A percentile compares a stretch with the other conserved stretches of the same genome.
These are phyloP conservation scores for Colletotrichum shisoi DNA, from an alignment of 2,329 filamentous ascomycete species.

Conservation along the genomic window DNA sequence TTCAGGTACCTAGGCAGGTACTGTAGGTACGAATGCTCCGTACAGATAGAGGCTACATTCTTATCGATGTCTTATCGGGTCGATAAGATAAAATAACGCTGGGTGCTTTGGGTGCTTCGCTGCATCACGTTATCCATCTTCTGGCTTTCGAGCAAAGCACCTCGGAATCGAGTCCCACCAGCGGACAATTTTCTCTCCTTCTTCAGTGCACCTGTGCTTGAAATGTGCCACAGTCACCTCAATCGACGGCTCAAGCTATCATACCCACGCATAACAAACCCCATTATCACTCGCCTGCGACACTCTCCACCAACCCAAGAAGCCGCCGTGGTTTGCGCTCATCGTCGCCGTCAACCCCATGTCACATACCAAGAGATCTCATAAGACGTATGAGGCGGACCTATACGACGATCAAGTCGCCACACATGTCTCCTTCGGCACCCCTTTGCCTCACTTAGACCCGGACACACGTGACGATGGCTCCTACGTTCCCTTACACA, in stretches of 20 bases:
- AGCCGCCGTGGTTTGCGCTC: background rate
- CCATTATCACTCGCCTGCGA: background rate
- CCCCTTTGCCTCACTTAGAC: constrained; percentile 80
- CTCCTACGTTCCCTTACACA: constrained; percentile 94
- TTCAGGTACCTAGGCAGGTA: no score
- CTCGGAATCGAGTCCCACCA: background rate
- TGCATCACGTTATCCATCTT: background rate
- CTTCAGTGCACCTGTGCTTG: background rate
- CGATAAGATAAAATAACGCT: constrained; percentile 4
- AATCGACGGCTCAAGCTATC: background rate
- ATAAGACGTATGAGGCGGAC: constrained; percentile 79
- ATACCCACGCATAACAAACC: background rate
- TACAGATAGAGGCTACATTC: background rate
- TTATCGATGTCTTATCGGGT: background rate
- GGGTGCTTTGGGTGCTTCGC: background rate
- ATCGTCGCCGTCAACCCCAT: constrained; percentile 4
- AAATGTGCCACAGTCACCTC: background rate
- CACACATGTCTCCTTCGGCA: constrained; percentile 82
- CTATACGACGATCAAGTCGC: constrained; percentile 67
- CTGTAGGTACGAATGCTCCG: no score
- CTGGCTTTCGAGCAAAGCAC: background rate
- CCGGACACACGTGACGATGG: constrained; percentile 84
- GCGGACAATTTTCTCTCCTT: background rate
- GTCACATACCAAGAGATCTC: constrained; percentile 71
- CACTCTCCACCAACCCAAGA: background rate